A percentile compares a stretch with the other conserved stretches of the same genome.
These are phyloP conservation scores for Podaxis carcinomalis DNA, from an alignment of 768 basidiomycete genomes.

Conservation along the genomic window DNA sequence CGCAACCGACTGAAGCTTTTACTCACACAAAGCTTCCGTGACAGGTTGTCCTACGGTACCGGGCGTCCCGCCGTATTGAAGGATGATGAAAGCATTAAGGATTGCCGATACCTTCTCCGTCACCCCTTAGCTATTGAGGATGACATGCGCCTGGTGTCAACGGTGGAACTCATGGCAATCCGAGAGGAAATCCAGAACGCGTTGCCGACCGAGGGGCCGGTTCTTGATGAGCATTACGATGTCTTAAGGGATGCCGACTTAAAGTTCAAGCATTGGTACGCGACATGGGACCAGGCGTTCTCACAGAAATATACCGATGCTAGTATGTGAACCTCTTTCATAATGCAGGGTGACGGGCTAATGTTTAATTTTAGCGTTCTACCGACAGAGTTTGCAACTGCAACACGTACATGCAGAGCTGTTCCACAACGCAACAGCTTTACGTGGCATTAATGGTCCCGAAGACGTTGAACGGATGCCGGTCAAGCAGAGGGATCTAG, in stretches of 20 bases:
- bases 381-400: slow-evolving; percentile 82
- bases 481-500: slow-evolving; percentile 69
- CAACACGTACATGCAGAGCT: slow-evolving; percentile 85
- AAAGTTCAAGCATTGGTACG: slow-evolving; percentile 81
- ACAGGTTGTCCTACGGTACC: slow-evolving; percentile 91
- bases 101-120: slow-evolving; percentile 73
- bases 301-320: slow-evolving; percentile 82
- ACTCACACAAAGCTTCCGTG: neutral
- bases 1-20: neutral
- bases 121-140: slow-evolving; percentile 90
- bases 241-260: slow-evolving; percentile 68
- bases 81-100: slow-evolving; percentile 87
- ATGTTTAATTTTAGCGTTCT: slow-evolving; percentile 54
- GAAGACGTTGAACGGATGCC: slow-evolving; percentile 88
- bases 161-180: slow-evolving; percentile 88
- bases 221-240: slow-evolving; percentile 66
- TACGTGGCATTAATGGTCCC: slow-evolving; percentile 79
- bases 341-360: neutral
- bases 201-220: slow-evolving; percentile 71
- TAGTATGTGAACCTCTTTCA: slow-evolving; percentile 35
- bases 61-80: slow-evolving; percentile 90
- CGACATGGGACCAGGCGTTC: slow-evolving; percentile 74
- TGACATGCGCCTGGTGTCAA: slow-evolving; percentile 92
- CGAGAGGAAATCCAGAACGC: slow-evolving; percentile 84
- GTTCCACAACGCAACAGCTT: slow-evolving; percentile 79